These are phyloP conservation scores for Coemansia sp. DNA, from an alignment of 192 early-diverging fungal species.

Conservation along the genomic window DNA sequence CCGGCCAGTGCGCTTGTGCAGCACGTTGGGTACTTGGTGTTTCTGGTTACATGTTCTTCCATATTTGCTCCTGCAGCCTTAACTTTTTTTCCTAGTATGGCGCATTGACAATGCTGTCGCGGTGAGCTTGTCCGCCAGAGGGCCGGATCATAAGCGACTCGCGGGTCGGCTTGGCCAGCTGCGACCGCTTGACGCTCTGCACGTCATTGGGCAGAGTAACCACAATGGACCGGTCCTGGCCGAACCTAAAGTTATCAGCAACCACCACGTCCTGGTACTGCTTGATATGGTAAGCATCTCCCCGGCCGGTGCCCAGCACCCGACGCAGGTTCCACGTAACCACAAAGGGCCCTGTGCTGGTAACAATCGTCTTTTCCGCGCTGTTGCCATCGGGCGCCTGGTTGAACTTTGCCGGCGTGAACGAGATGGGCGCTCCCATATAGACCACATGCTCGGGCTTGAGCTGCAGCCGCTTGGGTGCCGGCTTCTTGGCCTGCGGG, in stretches of 20 bases:
- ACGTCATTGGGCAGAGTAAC: slow-evolving; percentile 78
- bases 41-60: too few species aligned
- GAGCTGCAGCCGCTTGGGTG: slow-evolving; percentile 73
- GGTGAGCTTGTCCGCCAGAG: slow-evolving; percentile 1
- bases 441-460: slow-evolving; percentile 84
- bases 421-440: slow-evolving; percentile 66
- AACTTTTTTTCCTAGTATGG: slow-evolving; percentile 14
- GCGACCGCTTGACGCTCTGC: slow-evolving; percentile 60
- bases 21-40: too few species aligned
- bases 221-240: slow-evolving; percentile 78
- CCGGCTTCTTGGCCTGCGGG: slow-evolving; percentile 64
- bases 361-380: slow-evolving; percentile 79
- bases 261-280: slow-evolving; percentile 79
- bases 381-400: slow-evolving; percentile 59
- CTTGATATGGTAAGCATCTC: slow-evolving; percentile 84
- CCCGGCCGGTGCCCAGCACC: slow-evolving; percentile 70
- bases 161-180: slow-evolving; percentile 60
- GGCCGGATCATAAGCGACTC: slow-evolving; percentile 40
- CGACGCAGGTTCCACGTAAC: slow-evolving; percentile 89
- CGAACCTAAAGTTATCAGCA: slow-evolving; percentile 89
- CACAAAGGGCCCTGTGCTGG: slow-evolving; percentile 85
- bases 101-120: slow-evolving; percentile 25
- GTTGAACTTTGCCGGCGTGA: slow-evolving; percentile 90
- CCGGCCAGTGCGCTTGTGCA: too few species aligned
- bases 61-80: too few species aligned